Percentiles rank a stretch among this genome's conserved stretches.
Conservation (phyloP, 2,329 filamentous ascomycete species). For the Aureobasidium sp. region DNA sequence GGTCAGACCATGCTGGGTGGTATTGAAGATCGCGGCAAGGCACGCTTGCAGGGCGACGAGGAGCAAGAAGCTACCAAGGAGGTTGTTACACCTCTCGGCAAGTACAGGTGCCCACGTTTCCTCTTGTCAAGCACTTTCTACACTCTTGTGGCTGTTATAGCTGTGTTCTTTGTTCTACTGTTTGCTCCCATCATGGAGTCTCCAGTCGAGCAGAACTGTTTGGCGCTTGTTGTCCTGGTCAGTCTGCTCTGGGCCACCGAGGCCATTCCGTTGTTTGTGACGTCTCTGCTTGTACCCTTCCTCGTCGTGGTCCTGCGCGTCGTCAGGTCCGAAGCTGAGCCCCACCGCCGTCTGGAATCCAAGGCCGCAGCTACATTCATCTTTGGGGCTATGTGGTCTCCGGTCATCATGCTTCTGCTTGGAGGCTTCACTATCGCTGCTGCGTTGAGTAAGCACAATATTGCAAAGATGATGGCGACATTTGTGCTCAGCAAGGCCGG, state of each 20-base stretch:
- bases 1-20: conserved; percentile 71
- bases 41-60: conserved; percentile 79
- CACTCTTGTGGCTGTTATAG: conserved; percentile 62
- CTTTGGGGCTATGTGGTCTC: conserved; percentile 97
- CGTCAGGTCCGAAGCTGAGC: conserved; percentile 67
- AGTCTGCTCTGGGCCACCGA: conserved; percentile 95
- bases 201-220: conserved; percentile 88
- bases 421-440: conserved; percentile 95
- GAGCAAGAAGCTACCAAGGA: conserved; percentile 57
- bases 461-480: conserved; percentile 94
- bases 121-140: conserved; percentile 76
- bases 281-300: conserved; percentile 88
- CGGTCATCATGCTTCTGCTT: conserved; percentile 95
- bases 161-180: conserved; percentile 67
- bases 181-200: conserved; percentile 74
- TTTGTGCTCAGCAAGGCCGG: conserved; percentile 95
- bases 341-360: conserved; percentile 64
- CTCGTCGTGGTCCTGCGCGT: conserved; percentile 81
- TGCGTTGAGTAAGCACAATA: conserved; percentile 92
- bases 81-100: conserved; percentile 72
- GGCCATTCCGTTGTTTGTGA: conserved; percentile 96
- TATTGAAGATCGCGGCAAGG: conserved; percentile 59
- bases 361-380: conserved; percentile 77
- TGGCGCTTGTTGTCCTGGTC: conserved; percentile 89
- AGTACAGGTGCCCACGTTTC: conserved; percentile 70